These are phyloP conservation scores for Dissophora globulifera DNA, from an alignment of 192 early-diverging fungal species.

Conservation along the genomic window DNA sequence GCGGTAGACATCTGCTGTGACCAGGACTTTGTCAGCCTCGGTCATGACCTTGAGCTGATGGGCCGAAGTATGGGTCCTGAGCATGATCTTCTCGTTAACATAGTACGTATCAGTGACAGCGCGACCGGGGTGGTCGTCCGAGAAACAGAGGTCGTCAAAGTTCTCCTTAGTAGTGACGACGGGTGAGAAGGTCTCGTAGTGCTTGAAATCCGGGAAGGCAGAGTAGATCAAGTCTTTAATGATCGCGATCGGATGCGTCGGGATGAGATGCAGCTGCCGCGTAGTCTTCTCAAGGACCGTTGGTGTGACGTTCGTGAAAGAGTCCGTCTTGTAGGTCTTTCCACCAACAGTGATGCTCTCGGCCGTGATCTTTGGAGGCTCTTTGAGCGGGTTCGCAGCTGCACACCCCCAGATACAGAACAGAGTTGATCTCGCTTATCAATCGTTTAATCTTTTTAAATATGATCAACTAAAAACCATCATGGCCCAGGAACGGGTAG, in stretches of 20 bases:
- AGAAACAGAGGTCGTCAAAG: constrained; percentile 92
- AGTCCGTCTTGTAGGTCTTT: constrained; percentile 61
- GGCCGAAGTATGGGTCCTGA: constrained; percentile 95
- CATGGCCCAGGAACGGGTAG: too few relatives aligned
- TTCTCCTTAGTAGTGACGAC: constrained; percentile 87
- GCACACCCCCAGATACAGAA: too few relatives aligned
- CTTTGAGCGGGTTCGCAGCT: constrained; percentile 14
- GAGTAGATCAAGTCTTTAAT: constrained; percentile 82
- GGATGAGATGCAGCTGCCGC: constrained; percentile 79
- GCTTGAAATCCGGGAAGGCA: constrained; percentile 74
- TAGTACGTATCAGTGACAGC: constrained; percentile 93
- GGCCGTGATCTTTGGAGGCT: constrained; percentile 29
- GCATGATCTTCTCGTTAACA: constrained; percentile 78
- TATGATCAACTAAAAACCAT: too few relatives aligned
- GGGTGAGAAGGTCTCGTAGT: constrained; percentile 76
- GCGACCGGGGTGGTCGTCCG: constrained; percentile 85
- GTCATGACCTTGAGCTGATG: constrained; percentile 89
- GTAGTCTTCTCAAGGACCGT: constrained; percentile 80
- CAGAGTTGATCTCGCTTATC: too few relatives aligned
- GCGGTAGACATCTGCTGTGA: constrained; percentile 98
- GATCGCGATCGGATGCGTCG: constrained; percentile 88
- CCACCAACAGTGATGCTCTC: constrained; percentile 54
- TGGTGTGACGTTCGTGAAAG: constrained; percentile 80
- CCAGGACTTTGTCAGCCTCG: constrained; percentile 75
- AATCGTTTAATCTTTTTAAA: not conserved